A percentile compares a stretch with the other conserved stretches of the same genome.
Conservation (phyloP, 73 alveolate species). For the Paramecium octaurelia region DNA sequence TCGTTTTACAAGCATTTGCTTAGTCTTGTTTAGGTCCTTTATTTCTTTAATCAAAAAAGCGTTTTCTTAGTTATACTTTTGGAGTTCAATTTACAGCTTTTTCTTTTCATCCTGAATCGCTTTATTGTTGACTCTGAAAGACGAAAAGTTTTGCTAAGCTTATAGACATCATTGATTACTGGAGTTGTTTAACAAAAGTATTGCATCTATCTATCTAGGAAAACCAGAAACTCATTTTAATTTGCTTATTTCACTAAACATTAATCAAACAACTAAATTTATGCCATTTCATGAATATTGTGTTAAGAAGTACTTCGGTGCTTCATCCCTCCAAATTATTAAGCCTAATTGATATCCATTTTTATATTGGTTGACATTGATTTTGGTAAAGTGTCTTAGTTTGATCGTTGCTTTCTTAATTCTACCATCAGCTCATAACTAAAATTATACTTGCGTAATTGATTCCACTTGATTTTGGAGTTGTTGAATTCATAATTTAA, state of each 20-base stretch:
- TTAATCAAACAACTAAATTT: conserved; percentile 38
- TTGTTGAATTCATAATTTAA: conserved; percentile 33
- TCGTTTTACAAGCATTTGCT: neutral
- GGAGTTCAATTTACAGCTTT: neutral
- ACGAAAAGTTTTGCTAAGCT: neutral
- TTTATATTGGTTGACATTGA: neutral
- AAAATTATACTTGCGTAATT: conserved; percentile 22
- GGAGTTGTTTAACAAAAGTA: neutral
- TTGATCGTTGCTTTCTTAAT: conserved; percentile 10
- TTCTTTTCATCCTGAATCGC: neutral
- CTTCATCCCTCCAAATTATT: neutral
- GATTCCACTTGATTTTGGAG: conserved; percentile 26
- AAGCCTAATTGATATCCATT: neutral
- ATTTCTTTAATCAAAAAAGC: neutral
- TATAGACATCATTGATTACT: neutral
- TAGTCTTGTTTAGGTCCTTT: neutral
- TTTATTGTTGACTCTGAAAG: neutral
- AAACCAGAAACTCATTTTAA: neutral
- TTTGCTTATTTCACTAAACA: neutral
- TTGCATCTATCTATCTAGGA: neutral
- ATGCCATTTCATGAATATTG: neutral
- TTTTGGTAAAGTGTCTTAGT: conserved; percentile 28
- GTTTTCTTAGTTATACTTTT: neutral
- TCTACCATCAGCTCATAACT: neutral
- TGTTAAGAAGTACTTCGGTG: conserved; percentile 47